phyloP scores from a whole-genome alignment of 306 rosid species.

The Mimosa bimucronata region DNA sequence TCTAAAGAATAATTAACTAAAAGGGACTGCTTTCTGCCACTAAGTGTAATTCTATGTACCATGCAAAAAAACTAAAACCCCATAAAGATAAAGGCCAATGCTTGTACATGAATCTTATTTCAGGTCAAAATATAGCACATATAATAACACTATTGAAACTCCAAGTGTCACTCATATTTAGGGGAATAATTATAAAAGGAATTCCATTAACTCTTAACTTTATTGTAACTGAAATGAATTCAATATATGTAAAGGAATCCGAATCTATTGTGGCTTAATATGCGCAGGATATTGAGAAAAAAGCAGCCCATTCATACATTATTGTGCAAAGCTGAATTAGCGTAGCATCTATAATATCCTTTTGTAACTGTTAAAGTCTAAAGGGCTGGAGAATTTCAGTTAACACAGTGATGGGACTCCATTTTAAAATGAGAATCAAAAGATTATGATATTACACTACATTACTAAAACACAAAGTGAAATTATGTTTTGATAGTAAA shows the following conservation, averaged over 20 bases:
- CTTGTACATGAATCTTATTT: slow-evolving; percentile 5
- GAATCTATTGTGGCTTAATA: slow-evolving; percentile 10
- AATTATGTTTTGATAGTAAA: too few relatives aligned
- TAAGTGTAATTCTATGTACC: not conserved
- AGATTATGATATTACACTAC: too few relatives aligned
- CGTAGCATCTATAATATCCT: not conserved
- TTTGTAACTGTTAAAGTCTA: too few relatives aligned
- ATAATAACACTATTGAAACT: not conserved
- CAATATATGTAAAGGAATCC: not conserved
- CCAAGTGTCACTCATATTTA: not conserved
- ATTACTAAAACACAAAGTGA: too few relatives aligned
- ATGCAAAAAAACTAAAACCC: not conserved
- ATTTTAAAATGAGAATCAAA: too few relatives aligned
- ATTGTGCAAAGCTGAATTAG: not conserved
- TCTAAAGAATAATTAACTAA: not conserved
- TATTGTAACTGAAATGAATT: not conserved
- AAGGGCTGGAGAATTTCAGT: too few relatives aligned
- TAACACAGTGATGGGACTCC: too few relatives aligned
- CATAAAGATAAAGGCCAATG: not conserved
- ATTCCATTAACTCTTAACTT: not conserved
- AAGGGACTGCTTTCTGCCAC: not conserved
- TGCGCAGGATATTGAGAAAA: slow-evolving; percentile 1
- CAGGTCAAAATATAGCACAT: not conserved
- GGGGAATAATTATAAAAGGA: slow-evolving; percentile 2
- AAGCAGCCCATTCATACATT: not conserved